Percentiles rank a stretch among this genome's conserved stretches.
These are phyloP conservation scores for Penicillium fimorum DNA, from an alignment of 495 filamentous ascomycete species.

Conservation along the genomic window DNA sequence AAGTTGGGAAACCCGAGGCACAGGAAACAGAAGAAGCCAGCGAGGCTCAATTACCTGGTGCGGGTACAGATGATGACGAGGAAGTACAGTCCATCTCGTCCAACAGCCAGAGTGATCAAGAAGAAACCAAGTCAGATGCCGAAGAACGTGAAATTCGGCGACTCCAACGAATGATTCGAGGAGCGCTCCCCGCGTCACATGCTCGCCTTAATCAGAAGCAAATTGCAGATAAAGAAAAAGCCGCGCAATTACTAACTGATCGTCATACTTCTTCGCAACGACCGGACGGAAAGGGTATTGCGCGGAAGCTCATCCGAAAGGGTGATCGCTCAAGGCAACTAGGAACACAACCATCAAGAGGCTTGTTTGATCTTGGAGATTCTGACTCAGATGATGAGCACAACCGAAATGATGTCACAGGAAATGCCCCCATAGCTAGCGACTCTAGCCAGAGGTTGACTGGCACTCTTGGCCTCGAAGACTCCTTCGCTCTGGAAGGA, in stretches of 20 bases:
- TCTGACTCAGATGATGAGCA: slow-evolving; percentile 49
- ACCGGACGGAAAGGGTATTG: slow-evolving; percentile 44
- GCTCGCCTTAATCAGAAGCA: slow-evolving; percentile 65
- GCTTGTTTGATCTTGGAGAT: slow-evolving; percentile 51
- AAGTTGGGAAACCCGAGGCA: slow-evolving; percentile 21
- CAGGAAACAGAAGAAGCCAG: slow-evolving; percentile 9
- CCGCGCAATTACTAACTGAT: slow-evolving; percentile 16
- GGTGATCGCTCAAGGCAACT: slow-evolving; percentile 16
- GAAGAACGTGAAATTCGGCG: slow-evolving; percentile 36
- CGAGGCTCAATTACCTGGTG: slow-evolving; percentile 11
- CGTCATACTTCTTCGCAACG: slow-evolving; percentile 22
- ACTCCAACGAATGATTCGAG: slow-evolving; percentile 62
- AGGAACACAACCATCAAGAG: slow-evolving; percentile 24
- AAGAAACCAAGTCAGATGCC: slow-evolving; percentile 14
- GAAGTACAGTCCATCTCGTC: slow-evolving; percentile 26
- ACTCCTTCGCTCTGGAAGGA: slow-evolving; percentile 27
- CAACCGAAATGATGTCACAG: slow-evolving; percentile 15
- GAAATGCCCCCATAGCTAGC: slow-evolving; percentile 5
- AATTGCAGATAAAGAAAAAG: slow-evolving; percentile 35
- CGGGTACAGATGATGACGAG: slow-evolving; percentile 21
- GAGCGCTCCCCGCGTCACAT: slow-evolving; percentile 91
- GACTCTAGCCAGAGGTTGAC: slow-evolving; percentile 4
- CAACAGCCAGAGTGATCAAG: slow-evolving; percentile 16
- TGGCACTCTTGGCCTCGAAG: slow-evolving; percentile 21
- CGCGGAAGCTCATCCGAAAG: slow-evolving; percentile 38